Evolutionary conservation across 78 protist species (phyloP).

Genomic region (Creolimax fragrantissima): DNA sequence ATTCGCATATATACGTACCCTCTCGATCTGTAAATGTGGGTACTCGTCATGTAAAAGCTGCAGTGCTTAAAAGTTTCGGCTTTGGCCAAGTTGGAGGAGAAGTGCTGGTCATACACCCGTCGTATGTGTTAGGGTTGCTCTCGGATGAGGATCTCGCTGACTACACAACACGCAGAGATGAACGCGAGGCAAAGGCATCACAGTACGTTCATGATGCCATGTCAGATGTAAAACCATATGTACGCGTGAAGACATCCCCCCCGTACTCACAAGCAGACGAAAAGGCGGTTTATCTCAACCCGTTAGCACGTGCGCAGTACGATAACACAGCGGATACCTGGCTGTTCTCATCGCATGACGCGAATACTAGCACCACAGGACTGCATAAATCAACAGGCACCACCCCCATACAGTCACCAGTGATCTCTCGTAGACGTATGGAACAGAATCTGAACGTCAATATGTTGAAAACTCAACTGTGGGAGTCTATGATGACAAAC

Average conservation of each 20-base stretch:
- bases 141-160: not conserved
- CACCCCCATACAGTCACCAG: not conserved
- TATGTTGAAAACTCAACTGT: not conserved
- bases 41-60: slow-evolving; percentile 15
- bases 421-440: not conserved
- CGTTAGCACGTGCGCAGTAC: slow-evolving; percentile 42
- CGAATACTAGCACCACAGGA: not conserved
- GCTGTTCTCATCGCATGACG: not conserved
- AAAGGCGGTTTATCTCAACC: slow-evolving; percentile 37
- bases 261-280: slow-evolving; percentile 35
- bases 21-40: not conserved
- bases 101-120: slow-evolving; percentile 43
- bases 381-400: not conserved
- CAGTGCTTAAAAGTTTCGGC: slow-evolving; percentile 48
- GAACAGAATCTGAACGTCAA: not conserved
- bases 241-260: slow-evolving; percentile 27
- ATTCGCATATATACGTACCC: slow-evolving; percentile 17
- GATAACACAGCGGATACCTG: not conserved
- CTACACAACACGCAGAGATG: slow-evolving; percentile 1
- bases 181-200: not conserved
- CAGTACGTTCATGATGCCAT: slow-evolving; percentile 26
- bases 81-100: slow-evolving; percentile 65
- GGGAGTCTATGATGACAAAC: not conserved
- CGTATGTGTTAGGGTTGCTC: slow-evolving; percentile 18
- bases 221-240: not conserved